Base-by-base conservation (phyloP, 371 early-diverging fungal genomes). In the Mortierella sp. region DNA sequence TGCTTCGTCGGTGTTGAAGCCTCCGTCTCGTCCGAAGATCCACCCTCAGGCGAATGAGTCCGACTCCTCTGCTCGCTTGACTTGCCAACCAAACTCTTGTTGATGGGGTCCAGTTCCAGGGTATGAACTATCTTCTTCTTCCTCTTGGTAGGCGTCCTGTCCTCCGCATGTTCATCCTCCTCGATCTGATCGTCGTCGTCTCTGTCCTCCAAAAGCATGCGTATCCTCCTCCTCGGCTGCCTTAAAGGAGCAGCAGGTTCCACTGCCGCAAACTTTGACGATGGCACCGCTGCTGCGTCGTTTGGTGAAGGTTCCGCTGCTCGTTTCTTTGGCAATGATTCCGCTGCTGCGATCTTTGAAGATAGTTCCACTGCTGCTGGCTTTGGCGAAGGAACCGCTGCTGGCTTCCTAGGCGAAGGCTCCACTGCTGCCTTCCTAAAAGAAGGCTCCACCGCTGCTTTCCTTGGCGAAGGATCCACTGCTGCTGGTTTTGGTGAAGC, bases 11-110 rank as follows among this genome's bases (percentile, higher is more conserved):
- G 65, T 29, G 73, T 64, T 16, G 48, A 70, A 34, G 37, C 24
- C 47, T 70, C 71, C 8, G 44, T 45, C 26, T 70, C 71, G 63
- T 70, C 71, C 61, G n/a, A 29, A 39, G 63, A 70, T 37, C 34
- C 61, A 37, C 39, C 66, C 40, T 52, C 73, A 9, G 72, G 64
- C 14, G 64, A 64, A 14, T 47, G 3, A 7, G 47, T 31, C 6
- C 8, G 40, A n/a, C 65, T 71, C 26, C 9, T 37, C 41, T 61
- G 19, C 61, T 73, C 58, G 29, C 41, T 53, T 24, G 65, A 53
- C 37, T 34, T 48, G 22, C 37, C 64, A 3, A 64, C 37, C 26
- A 66, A 22, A 29, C 39, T 65, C 26, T 65, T 65, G 14, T 65
- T 73, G 43, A 66, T n/a, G 19, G 44, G 55, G 31, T 66, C 65